Evolutionary conservation across 805 yeast species (phyloP).

Genomic region (Grigorovia yakushimaensis): DNA sequence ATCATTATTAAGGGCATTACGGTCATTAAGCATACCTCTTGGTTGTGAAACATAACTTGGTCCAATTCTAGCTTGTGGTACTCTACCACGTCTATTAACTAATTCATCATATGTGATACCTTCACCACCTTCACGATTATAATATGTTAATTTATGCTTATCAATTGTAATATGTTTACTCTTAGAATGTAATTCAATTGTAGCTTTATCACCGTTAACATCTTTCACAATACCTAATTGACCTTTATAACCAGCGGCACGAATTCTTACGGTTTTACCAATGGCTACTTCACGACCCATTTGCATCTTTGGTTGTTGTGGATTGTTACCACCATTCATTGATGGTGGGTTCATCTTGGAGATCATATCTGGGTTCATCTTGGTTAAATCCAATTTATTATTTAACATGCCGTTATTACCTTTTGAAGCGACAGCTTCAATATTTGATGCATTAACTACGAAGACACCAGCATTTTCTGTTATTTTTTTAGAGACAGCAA

Average conservation of each 20-base stretch:
- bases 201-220: constrained; percentile 82
- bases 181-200: constrained; percentile 90
- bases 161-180: constrained; percentile 79
- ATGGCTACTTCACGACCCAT: constrained; percentile 76
- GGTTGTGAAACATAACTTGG: constrained; percentile 29
- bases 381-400: constrained; percentile 53
- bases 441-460: constrained; percentile 64
- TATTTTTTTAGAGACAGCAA: constrained; percentile 69
- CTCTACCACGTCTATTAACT: constrained; percentile 40
- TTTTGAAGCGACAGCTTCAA: constrained; percentile 77
- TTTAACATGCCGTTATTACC: constrained; percentile 41
- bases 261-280: constrained; percentile 76
- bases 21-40: constrained; percentile 27
- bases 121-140: constrained; percentile 51
- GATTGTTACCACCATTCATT: constrained; percentile 35
- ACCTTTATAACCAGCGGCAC: constrained; percentile 90
- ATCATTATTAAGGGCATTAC: too few relatives aligned
- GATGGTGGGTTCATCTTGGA: constrained; percentile 46
- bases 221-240: constrained; percentile 88
- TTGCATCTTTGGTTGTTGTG: constrained; percentile 36
- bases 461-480: constrained; percentile 87
- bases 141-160: constrained; percentile 68
- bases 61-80: constrained; percentile 30
- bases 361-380: constrained; percentile 69
- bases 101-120: constrained; percentile 73